Percentiles rank a stretch among this genome's conserved stretches.
Conservation (phyloP, 345 rosid genomes). For the Euphorbia lathyris region DNA sequence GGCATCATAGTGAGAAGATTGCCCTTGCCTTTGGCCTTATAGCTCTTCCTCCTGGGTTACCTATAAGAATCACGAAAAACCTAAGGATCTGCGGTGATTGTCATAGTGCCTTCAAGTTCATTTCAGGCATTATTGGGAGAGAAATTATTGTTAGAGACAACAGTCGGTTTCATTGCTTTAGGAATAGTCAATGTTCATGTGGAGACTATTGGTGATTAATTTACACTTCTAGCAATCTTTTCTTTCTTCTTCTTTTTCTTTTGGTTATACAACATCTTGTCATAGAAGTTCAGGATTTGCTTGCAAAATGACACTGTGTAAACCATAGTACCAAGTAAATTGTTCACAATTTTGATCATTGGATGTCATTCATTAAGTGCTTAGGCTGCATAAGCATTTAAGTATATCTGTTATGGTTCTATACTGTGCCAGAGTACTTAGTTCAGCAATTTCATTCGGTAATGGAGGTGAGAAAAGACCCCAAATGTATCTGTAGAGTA, state of each 20-base stretch:
- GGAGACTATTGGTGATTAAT: constrained; percentile 62
- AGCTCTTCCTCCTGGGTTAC: constrained; percentile 51
- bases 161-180: constrained; percentile 68
- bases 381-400: not conserved
- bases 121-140: constrained; percentile 51
- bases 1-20: constrained; percentile 77
- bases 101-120: constrained; percentile 70
- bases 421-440: not conserved
- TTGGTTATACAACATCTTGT: not conserved
- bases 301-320: no score
- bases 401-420: not conserved
- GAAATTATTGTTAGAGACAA: constrained; percentile 78
- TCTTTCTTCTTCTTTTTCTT: not conserved
- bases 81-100: constrained; percentile 88
- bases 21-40: constrained; percentile 80
- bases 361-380: no score
- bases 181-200: constrained; percentile 56
- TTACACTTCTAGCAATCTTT: not conserved
- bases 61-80: constrained; percentile 77
- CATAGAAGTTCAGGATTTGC: no score
- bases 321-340: no score
- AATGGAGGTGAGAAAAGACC: constrained; percentile 39
- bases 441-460: constrained; percentile 18
- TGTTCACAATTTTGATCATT: no score
- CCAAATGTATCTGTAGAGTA: constrained; percentile 80